Conservation (phyloP, 305 asterid genomes). For the Fraxinus xanthoxyloides region DNA sequence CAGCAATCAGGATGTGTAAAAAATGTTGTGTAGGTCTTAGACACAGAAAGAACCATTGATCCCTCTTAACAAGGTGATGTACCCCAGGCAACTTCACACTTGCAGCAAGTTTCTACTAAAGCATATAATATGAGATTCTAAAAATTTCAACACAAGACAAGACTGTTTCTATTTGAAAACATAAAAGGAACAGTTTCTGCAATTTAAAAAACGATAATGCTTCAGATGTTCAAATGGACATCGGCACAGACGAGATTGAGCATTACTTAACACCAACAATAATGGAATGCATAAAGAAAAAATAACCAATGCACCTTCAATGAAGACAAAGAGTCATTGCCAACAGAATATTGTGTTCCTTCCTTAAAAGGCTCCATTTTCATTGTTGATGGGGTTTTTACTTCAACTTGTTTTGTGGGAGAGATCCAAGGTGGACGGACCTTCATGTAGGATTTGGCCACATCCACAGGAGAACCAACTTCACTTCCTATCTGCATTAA, state of each 20-base stretch:
- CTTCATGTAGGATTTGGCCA: conserved; percentile 77
- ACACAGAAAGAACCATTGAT: neutral
- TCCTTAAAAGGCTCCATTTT: conserved; percentile 46
- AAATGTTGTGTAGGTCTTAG: neutral
- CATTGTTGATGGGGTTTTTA: conserved; percentile 49
- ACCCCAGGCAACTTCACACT: neutral
- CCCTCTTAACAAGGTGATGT: conserved; percentile 4
- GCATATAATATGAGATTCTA: conserved; percentile 10
- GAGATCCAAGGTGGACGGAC: conserved; percentile 79
- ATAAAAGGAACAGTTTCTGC: neutral
- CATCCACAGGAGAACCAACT: conserved; percentile 69
- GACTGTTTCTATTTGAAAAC: neutral
- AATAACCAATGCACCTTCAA: conserved; percentile 48
- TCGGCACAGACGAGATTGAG: neutral
- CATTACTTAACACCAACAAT: conserved; percentile 8
- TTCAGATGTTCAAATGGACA: conserved; percentile 14
- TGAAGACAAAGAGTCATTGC: conserved; percentile 46
- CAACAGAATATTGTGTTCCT: conserved; percentile 44
- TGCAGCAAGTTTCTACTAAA: conserved; percentile 13
- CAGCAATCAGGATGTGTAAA: neutral
- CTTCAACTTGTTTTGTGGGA: conserved; percentile 42
- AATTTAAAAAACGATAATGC: neutral
- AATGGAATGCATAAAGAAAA: conserved; percentile 14
- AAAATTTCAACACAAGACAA: neutral
- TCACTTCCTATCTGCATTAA: conserved; percentile 49